These are phyloP conservation scores for Deakozyma indianensis DNA, from an alignment of 805 yeast species.

Conservation along the genomic window DNA sequence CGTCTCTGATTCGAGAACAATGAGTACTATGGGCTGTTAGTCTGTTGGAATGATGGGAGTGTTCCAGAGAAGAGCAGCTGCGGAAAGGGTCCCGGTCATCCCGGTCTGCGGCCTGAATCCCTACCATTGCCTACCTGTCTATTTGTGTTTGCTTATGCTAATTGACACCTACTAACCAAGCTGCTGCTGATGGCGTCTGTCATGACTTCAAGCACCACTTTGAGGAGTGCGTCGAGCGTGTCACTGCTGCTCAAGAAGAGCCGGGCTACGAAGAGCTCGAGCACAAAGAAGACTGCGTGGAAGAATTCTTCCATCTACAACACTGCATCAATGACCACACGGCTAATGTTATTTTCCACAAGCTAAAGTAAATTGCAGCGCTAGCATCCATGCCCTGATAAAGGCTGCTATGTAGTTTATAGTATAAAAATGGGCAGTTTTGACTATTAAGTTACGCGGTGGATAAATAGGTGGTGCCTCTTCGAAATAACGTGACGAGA, in stretches of 20 bases:
- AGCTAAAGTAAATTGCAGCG: constrained; percentile 45
- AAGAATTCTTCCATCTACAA: constrained; percentile 93
- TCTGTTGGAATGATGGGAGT: too few species aligned
- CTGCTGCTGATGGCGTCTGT: constrained; percentile 59
- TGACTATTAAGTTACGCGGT: too few species aligned
- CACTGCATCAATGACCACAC: constrained; percentile 87
- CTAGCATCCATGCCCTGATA: not conserved
- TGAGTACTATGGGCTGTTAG: too few species aligned
- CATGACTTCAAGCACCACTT: constrained; percentile 72
- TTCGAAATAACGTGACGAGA: too few species aligned
- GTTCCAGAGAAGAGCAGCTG: constrained; percentile 65
- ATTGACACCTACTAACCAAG: constrained; percentile 20
- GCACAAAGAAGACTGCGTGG: constrained; percentile 94
- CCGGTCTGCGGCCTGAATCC: constrained; percentile 34
- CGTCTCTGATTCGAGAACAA: too few species aligned
- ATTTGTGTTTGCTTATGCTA: constrained; percentile 9
- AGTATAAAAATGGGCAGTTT: not conserved
- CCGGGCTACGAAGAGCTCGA: constrained; percentile 65
- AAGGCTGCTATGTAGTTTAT: constrained; percentile 1
- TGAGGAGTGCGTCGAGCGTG: constrained; percentile 92
- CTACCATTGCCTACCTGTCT: constrained; percentile 11
- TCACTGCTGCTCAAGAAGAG: constrained; percentile 73
- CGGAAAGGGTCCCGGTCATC: constrained; percentile 52
- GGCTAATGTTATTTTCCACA: constrained; percentile 78
- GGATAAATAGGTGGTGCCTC: too few species aligned